phyloP scores from a whole-genome alignment of 2,329 filamentous ascomycete genomes.

The Diaporthe sp. region DNA sequence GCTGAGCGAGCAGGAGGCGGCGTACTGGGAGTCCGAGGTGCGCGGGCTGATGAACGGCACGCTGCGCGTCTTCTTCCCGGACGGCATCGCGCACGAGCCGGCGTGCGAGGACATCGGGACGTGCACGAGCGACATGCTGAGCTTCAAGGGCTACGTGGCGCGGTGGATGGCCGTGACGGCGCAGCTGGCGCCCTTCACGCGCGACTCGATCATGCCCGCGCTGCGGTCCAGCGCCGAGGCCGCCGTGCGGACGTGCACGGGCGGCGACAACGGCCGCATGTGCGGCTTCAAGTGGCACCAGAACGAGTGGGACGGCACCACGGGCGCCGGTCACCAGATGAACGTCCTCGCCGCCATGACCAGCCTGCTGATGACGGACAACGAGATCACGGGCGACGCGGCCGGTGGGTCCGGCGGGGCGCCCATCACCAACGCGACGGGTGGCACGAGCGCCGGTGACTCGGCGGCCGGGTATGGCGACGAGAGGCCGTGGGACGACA shows the following conservation, averaged over 20 bases:
- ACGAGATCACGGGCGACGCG: slow-evolving; percentile 27
- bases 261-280: slow-evolving; percentile 44
- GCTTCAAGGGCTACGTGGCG: slow-evolving; percentile 70
- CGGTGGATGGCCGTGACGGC: slow-evolving; percentile 64
- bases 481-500: slow-evolving; percentile 18
- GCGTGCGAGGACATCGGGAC: slow-evolving; percentile 65
- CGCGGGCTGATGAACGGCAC: slow-evolving; percentile 60
- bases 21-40: slow-evolving; percentile 65
- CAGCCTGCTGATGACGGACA: slow-evolving; percentile 53
- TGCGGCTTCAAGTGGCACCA: slow-evolving; percentile 67
- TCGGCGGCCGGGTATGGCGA: slow-evolving; percentile 47
- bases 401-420: slow-evolving; percentile 24
- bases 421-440: slow-evolving; percentile 57
- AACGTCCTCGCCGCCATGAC: slow-evolving; percentile 64
- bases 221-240: slow-evolving; percentile 62
- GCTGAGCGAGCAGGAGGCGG: slow-evolving; percentile 44
- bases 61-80: slow-evolving; percentile 51
- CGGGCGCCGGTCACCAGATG: slow-evolving; percentile 67
- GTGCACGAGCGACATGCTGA: slow-evolving; percentile 72
- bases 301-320: slow-evolving; percentile 60
- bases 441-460: slow-evolving; percentile 57
- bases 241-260: slow-evolving; percentile 60
- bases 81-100: slow-evolving; percentile 61
- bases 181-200: slow-evolving; percentile 62
- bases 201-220: slow-evolving; percentile 57